A percentile compares a stretch with the other conserved stretches of the same genome.
Conservation (phyloP, 805 yeast genomes). For the Dipodascopsis uninucleata region DNA sequence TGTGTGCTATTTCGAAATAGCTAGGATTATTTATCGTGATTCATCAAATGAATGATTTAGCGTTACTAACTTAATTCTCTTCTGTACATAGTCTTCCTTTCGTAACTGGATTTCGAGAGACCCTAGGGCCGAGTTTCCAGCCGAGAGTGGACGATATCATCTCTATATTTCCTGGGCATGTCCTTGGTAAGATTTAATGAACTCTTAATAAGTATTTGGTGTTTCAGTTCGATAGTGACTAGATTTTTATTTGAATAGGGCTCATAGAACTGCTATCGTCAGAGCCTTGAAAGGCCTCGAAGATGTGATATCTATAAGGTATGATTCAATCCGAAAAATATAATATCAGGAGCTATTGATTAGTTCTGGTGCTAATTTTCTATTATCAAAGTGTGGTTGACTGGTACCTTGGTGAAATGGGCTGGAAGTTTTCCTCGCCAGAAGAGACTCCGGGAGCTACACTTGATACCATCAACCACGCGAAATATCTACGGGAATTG, state of each 20-base stretch:
- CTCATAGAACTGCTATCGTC: conserved; percentile 76
- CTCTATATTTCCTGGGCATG: conserved; percentile 86
- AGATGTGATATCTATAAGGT: conserved; percentile 41
- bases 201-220: conserved; percentile 89
- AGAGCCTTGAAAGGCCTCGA: conserved; percentile 69
- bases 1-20: no score
- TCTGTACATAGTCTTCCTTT: conserved; percentile 41
- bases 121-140: conserved; percentile 66
- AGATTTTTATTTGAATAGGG: conserved; percentile 38
- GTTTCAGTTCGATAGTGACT: conserved; percentile 81
- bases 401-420: conserved; percentile 82
- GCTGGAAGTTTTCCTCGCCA: conserved; percentile 75
- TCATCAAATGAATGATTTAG: not conserved
- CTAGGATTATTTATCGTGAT: not conserved
- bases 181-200: conserved; percentile 82
- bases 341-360: not conserved
- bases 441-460: conserved; percentile 49
- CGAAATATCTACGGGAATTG: conserved; percentile 59
- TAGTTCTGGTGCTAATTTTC: conserved; percentile 28
- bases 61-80: conserved; percentile 1
- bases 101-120: conserved; percentile 57
- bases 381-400: conserved; percentile 71
- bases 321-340: not conserved
- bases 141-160: conserved; percentile 82
- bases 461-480: conserved; percentile 58